These are phyloP conservation scores for Quercus robur DNA, from an alignment of 306 rosid genomes.

Conservation along the genomic window DNA sequence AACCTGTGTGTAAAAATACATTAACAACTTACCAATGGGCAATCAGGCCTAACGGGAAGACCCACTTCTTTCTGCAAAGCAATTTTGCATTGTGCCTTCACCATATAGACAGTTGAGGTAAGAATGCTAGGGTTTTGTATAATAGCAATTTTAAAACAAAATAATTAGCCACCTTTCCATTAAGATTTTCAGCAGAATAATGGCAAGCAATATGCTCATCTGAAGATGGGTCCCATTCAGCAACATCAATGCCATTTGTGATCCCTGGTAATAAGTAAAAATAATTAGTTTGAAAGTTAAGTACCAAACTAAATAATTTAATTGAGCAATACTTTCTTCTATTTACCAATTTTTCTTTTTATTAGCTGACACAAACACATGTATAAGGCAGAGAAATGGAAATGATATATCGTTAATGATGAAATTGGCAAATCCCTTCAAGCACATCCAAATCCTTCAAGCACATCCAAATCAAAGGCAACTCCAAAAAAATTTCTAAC, in stretches of 20 bases:
- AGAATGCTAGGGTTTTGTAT: constrained; percentile 15
- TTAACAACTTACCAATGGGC: constrained; percentile 65
- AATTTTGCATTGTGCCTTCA: constrained; percentile 69
- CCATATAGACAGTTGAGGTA: constrained; percentile 8
- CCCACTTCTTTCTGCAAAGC: constrained; percentile 78
- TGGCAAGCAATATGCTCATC: constrained; percentile 58
- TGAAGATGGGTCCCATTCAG: constrained; percentile 77
- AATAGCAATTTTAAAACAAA: background rate
- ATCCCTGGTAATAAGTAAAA: constrained; percentile 50
- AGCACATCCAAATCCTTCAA: background rate
- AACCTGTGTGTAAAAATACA: background rate
- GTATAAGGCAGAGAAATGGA: background rate
- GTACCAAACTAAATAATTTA: constrained; percentile 8
- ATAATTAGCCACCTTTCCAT: constrained; percentile 61
- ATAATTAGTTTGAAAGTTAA: constrained; percentile 13
- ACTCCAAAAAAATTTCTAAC: background rate
- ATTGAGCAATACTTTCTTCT: background rate
- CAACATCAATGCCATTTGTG: constrained; percentile 78
- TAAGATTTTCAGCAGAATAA: constrained; percentile 64
- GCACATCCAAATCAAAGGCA: background rate
- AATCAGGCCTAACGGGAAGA: constrained; percentile 65
- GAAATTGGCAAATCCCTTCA: background rate
- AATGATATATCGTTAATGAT: background rate
- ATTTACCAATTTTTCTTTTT: background rate
- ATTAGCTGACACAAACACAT: constrained; percentile 2